These are phyloP conservation scores for Mortierella sp. DNA, from an alignment of 371 early-diverging fungal species.

Conservation along the genomic window DNA sequence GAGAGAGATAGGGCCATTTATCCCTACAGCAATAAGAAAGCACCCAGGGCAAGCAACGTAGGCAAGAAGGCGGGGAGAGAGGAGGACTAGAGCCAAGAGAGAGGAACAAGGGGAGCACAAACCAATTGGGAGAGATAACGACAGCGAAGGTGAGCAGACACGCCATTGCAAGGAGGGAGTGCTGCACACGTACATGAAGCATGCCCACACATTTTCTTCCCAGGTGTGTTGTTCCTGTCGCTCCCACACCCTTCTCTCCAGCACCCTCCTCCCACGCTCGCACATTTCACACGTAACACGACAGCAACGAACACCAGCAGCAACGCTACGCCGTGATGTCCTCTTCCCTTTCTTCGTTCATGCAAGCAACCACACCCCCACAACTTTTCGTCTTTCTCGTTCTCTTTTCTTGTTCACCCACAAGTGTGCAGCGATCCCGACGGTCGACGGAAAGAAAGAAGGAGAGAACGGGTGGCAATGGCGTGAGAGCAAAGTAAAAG, in stretches of 20 bases:
- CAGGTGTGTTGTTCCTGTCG: background rate
- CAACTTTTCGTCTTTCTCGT: background rate
- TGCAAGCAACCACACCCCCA: conserved; percentile 11
- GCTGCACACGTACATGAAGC: background rate
- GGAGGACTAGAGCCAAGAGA: background rate
- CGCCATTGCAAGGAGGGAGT: background rate
- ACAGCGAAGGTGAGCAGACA: background rate
- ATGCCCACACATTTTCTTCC: background rate
- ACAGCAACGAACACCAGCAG: too few species aligned
- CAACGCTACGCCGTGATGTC: conserved; percentile 1
- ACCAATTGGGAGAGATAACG: background rate
- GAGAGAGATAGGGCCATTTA: too few species aligned
- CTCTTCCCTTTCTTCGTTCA: background rate
- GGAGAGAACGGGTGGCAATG: background rate
- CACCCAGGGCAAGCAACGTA: background rate
- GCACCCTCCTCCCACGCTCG: background rate
- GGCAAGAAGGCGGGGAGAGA: background rate
- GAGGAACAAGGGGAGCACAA: background rate
- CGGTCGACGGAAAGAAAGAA: background rate
- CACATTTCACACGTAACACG: background rate
- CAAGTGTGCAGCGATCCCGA: conserved; percentile 3
- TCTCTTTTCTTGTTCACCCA: background rate
- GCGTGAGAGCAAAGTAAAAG: background rate
- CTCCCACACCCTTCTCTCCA: background rate
- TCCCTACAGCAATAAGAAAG: background rate